phyloP scores from a whole-genome alignment of 2,329 filamentous ascomycete species.

The Kalmusia sp. region DNA sequence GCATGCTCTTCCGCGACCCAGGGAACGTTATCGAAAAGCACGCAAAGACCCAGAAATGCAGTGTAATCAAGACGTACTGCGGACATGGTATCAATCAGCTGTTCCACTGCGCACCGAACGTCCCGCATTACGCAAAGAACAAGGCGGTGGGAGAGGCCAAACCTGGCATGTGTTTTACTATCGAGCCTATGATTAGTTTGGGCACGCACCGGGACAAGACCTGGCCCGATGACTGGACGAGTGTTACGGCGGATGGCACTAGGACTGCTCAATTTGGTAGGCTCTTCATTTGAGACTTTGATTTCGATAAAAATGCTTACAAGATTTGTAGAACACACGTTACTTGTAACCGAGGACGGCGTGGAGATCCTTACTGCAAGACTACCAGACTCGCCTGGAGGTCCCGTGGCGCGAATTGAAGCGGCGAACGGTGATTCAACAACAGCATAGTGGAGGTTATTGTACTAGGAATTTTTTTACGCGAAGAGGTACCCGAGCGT shows the following conservation, averaged over 20 bases:
- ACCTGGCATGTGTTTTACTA: conserved; percentile 97
- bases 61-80: conserved; percentile 94
- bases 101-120: conserved; percentile 92
- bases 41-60: conserved; percentile 84
- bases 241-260: conserved; percentile 87
- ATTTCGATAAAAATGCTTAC: conserved; percentile 17
- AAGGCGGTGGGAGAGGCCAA: conserved; percentile 95
- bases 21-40: conserved; percentile 96
- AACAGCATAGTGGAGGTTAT: not conserved
- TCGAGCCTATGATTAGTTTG: conserved; percentile 97
- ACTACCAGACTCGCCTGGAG: conserved; percentile 75
- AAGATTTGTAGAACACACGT: conserved; percentile 71
- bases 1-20: conserved; percentile 89
- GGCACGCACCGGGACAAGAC: conserved; percentile 92
- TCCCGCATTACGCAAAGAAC: conserved; percentile 98
- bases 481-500: no score
- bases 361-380: conserved; percentile 83
- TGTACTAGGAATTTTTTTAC: no score
- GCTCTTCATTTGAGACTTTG: conserved; percentile 29
- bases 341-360: conserved; percentile 82
- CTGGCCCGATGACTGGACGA: conserved; percentile 99
- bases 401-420: conserved; percentile 67
- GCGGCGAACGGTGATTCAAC: conserved; percentile 30
- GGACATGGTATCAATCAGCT: conserved; percentile 93
- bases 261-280: conserved; percentile 90